These are phyloP conservation scores for Millerozyma acaciae DNA, from an alignment of 805 yeast species.

Conservation along the genomic window DNA sequence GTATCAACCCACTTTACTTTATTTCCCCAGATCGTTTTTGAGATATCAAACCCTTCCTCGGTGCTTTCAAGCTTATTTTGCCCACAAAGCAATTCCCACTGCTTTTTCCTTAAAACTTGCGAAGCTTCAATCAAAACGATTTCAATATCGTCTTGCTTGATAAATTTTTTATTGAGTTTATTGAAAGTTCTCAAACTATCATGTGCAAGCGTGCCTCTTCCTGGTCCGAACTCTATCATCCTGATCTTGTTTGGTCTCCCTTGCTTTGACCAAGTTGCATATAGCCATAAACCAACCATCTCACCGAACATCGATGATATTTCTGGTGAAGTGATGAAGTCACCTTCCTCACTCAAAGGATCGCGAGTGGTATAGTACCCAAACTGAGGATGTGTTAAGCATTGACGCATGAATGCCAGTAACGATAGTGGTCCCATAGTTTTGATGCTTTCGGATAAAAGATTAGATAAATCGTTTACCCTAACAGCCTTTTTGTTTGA, in stretches of 20 bases:
- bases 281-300: slow-evolving; percentile 72
- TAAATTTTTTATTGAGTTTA: slow-evolving; percentile 26
- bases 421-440: slow-evolving; percentile 76
- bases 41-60: slow-evolving; percentile 30
- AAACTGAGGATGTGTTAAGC: slow-evolving; percentile 69
- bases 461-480: slow-evolving; percentile 26
- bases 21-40: slow-evolving; percentile 50
- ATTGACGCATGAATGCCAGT: slow-evolving; percentile 74
- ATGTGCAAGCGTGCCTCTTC: slow-evolving; percentile 72
- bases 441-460: slow-evolving; percentile 48
- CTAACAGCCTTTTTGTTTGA: slow-evolving; percentile 10
- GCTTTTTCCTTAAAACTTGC: slow-evolving; percentile 55
- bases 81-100: slow-evolving; percentile 48
- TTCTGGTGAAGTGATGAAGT: slow-evolving; percentile 83
- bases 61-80: slow-evolving; percentile 14
- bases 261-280: slow-evolving; percentile 54
- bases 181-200: slow-evolving; percentile 54
- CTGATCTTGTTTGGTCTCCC: slow-evolving; percentile 47
- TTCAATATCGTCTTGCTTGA: slow-evolving; percentile 28
- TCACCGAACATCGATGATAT: slow-evolving; percentile 87
- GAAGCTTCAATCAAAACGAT: slow-evolving; percentile 70
- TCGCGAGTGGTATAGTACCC: slow-evolving; percentile 80
- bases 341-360: slow-evolving; percentile 68
- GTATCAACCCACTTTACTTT: slow-evolving; percentile 58
- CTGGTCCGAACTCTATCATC: slow-evolving; percentile 80